These are phyloP conservation scores for Asclepias syriaca DNA, from an alignment of 257 asterid species.

Conservation along the genomic window DNA sequence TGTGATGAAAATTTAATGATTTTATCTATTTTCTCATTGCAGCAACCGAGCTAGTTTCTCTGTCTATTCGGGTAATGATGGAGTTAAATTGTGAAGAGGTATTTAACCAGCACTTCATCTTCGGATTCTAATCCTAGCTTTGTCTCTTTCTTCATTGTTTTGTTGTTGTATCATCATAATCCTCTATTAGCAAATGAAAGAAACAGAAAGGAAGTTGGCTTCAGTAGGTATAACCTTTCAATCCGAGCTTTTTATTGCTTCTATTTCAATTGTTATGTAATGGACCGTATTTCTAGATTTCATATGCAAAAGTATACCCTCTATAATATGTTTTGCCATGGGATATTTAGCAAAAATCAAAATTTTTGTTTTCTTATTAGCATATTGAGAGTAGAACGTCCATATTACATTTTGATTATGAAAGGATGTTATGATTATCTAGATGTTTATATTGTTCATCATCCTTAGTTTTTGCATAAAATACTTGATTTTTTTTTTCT, in stretches of 20 bases:
- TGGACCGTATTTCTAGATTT: background rate
- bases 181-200: background rate
- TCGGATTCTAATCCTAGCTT: background rate
- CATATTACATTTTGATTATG: background rate
- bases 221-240: background rate
- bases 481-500: background rate
- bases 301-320: background rate
- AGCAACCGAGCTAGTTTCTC: conserved; percentile 83
- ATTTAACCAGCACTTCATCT: conserved; percentile 9
- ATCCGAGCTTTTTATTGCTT: background rate
- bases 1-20: no score
- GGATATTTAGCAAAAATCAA: background rate
- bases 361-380: background rate
- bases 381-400: background rate
- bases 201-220: background rate
- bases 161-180: background rate
- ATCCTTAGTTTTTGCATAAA: background rate
- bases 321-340: background rate
- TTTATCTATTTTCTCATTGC: conserved; percentile 19
- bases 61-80: conserved; percentile 81
- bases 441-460: background rate
- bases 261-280: background rate
- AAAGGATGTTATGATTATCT: background rate
- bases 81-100: conserved; percentile 97
- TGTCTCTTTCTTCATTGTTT: background rate